Evolutionary conservation across 352 stramenopile species (phyloP).

Genomic region (Thalassiosira sp.): DNA sequence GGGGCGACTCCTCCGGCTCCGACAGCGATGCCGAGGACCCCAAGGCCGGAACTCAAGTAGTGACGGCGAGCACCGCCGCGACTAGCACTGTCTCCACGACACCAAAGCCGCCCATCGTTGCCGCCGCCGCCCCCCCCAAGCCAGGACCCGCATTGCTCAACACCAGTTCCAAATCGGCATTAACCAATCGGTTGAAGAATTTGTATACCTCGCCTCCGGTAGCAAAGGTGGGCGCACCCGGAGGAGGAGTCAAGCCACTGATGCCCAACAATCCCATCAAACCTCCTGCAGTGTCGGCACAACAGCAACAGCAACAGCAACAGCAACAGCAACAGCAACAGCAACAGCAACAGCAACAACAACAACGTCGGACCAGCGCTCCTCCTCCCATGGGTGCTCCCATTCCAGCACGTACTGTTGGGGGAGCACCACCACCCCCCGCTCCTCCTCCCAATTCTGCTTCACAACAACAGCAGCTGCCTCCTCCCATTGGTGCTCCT

Average conservation of each 20-base stretch:
- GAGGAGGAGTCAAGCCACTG: no score
- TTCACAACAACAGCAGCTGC: no score
- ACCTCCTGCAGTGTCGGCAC: neutral
- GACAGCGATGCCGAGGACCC: constrained; percentile 40
- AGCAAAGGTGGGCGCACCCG: neutral
- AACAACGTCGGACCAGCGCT: no score
- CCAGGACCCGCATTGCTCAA: neutral
- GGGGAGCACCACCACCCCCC: neutral
- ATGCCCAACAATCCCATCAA: neutral
- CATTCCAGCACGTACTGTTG: neutral
- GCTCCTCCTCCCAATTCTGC: neutral
- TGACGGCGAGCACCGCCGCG: constrained; percentile 1
- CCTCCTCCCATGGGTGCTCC: neutral
- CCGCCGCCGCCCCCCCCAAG: neutral
- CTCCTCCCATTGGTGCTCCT: neutral
- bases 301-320: constrained; percentile 14
- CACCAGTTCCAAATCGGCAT: constrained; percentile 39
- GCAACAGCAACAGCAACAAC: no score
- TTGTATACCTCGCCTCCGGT: constrained; percentile 36
- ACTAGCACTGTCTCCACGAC: constrained; percentile 12
- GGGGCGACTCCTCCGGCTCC: constrained; percentile 58
- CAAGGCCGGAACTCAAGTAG: constrained; percentile 11
- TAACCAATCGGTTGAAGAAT: constrained; percentile 65
- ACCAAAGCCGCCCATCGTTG: neutral
- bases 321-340: neutral